These are phyloP conservation scores for Eutrema japonicum DNA, from an alignment of 345 rosid genomes.

Conservation along the genomic window DNA sequence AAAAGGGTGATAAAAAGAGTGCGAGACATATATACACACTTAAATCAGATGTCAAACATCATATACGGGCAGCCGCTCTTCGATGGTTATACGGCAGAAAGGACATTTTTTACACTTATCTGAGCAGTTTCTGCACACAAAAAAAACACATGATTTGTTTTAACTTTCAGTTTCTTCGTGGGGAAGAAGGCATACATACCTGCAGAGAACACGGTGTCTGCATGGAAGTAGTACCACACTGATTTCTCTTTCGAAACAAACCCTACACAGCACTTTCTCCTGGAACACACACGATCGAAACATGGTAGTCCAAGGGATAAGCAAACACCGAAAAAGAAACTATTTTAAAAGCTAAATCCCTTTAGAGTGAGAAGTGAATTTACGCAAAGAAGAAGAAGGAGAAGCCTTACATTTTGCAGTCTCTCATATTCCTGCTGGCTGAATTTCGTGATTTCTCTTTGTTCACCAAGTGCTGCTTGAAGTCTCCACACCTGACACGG, in stretches of 20 bases:
- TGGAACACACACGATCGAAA: conserved; percentile 40
- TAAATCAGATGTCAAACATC: conserved; percentile 62
- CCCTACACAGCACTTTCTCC: conserved; percentile 95
- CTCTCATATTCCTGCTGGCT: conserved; percentile 95
- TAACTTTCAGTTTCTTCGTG: neutral
- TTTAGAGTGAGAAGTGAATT: conserved; percentile 3
- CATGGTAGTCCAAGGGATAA: conserved; percentile 1
- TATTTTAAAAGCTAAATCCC: neutral
- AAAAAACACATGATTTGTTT: conserved; percentile 16
- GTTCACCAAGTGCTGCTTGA: conserved; percentile 98
- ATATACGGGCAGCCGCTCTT: conserved; percentile 84
- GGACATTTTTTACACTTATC: conserved; percentile 96
- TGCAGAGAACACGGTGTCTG: conserved; percentile 90
- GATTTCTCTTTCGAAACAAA: conserved; percentile 92
- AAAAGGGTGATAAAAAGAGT: conserved; percentile 7
- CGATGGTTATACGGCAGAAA: conserved; percentile 71
- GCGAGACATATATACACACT: neutral
- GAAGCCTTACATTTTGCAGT: conserved; percentile 75
- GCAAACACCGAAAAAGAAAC: conserved; percentile 4
- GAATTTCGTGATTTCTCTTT: conserved; percentile 81
- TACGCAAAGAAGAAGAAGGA: neutral
- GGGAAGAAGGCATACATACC: conserved; percentile 50
- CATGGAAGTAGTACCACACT: conserved; percentile 92
- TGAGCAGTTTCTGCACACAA: conserved; percentile 73
- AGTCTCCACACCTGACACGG: conserved; percentile 87